Evolutionary conservation across 2,329 filamentous ascomycete species (phyloP), one percentile per base, ranked within the genome.

Genomic region (Colletotrichum aenigma): DNA sequence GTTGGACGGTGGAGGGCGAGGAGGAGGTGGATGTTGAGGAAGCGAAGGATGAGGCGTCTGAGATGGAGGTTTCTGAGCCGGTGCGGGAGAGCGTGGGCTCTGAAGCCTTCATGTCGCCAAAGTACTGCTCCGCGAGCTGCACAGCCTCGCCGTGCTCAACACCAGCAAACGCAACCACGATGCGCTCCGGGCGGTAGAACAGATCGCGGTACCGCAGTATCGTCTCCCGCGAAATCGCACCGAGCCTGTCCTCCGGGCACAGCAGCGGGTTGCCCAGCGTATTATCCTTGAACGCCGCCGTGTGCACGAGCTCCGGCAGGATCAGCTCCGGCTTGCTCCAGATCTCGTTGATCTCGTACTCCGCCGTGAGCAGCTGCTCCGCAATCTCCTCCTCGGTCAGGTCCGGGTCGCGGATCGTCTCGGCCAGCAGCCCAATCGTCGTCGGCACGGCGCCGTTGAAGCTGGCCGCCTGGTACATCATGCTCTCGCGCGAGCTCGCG

Each of bases 401-500:
- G 71, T 90, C 85, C 7, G 97, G 95, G 79, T 97, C 91, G 74
- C 95, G 94, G 77, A 99, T 97, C 36, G 97, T 98, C 84, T 99
- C 97, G 75, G 97, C 96, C 55, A 99, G 91, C 21, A 99, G 87
- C 34, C 90, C 95, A 28, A 98, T 91, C 15, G 96, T 95, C 10
- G 92, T 92, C 8, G 95, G 93, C 10, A 99, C 96, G 21, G 95
- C 94, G 30, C 93, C 94, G 88, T 99, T 99, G 91, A 99, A 99
- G 34, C 96, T 98, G 30, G 97, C 97, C 2, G 96, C 95, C 85
- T 99, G 97, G 88, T 99, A 99, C 97, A 99, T 99, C 86, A 99
- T 91, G 72, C 95, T 95, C 86, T 99, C 97, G 78, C 97, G 91
- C 3, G 96, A 98, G 2, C 96, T 98, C 13, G 96, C 96, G 86